Evolutionary conservation across 2,329 filamentous ascomycete genomes (phyloP).

Genomic region (Trichoderma afroharzianum): DNA sequence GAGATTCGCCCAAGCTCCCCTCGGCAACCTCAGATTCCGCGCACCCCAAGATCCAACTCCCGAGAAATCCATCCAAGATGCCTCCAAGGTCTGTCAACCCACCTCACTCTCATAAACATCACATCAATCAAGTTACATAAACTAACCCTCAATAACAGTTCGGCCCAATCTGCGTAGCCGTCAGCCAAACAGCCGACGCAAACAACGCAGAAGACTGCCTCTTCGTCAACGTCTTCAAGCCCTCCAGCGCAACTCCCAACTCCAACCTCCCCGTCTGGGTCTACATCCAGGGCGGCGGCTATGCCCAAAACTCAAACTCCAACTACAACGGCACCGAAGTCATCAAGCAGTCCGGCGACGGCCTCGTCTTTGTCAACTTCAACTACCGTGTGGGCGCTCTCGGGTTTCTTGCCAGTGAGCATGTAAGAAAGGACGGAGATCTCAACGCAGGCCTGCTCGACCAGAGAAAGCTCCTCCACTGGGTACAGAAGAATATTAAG

Average conservation of each 20-base stretch:
- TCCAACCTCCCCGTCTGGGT: constrained; percentile 38
- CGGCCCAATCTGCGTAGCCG: constrained; percentile 42
- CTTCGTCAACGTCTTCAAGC: constrained; percentile 47
- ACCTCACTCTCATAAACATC: no score
- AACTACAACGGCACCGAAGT: constrained; percentile 50
- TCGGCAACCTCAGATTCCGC: constrained; percentile 48
- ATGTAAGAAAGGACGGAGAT: constrained; percentile 51
- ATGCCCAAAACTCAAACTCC: constrained; percentile 44
- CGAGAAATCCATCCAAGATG: constrained; percentile 32
- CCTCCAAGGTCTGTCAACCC: constrained; percentile 31
- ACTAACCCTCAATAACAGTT: constrained; percentile 32
- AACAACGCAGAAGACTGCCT: constrained; percentile 44
- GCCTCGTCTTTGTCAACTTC: constrained; percentile 56
- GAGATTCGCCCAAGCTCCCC: constrained; percentile 51
- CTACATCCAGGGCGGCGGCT: constrained; percentile 47
- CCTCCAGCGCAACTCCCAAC: constrained; percentile 28
- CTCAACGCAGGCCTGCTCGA: constrained; percentile 64
- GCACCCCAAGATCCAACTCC: constrained; percentile 44
- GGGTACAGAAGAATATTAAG: constrained; percentile 58
- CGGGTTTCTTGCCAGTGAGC: constrained; percentile 59
- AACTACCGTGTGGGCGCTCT: constrained; percentile 61
- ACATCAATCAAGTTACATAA: no score
- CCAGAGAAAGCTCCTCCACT: constrained; percentile 56
- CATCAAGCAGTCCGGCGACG: constrained; percentile 41
- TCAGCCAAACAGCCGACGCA: constrained; percentile 25